phyloP scores from a whole-genome alignment of 805 yeast genomes.

The Metschnikowia matae region DNA sequence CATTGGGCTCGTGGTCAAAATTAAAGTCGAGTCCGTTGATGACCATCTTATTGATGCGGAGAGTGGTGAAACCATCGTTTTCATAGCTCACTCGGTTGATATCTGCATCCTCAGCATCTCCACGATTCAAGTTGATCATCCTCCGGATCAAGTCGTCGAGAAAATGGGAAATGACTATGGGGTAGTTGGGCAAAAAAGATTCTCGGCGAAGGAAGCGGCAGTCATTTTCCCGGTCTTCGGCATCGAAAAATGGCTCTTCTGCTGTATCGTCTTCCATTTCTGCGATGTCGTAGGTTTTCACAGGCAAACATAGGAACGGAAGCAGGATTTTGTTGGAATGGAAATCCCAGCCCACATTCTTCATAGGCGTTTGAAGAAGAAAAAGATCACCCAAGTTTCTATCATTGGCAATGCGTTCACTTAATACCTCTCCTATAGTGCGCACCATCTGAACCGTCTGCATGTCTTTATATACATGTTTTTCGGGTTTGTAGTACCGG shows the following conservation, averaged over 20 bases:
- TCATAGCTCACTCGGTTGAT: constrained; percentile 23
- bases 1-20: constrained; percentile 37
- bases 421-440: constrained; percentile 43
- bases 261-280: constrained; percentile 32
- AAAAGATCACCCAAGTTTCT: constrained; percentile 16
- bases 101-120: constrained; percentile 37
- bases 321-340: constrained; percentile 24
- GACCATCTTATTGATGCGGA: constrained; percentile 23
- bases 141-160: constrained; percentile 30
- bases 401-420: constrained; percentile 12
- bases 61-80: constrained; percentile 35
- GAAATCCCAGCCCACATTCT: constrained; percentile 29
- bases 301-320: constrained; percentile 34
- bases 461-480: constrained; percentile 53
- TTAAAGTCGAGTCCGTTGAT: constrained; percentile 34
- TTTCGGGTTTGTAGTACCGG: constrained; percentile 47
- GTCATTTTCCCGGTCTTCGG: constrained; percentile 16
- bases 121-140: constrained; percentile 34
- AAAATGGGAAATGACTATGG: constrained; percentile 30
- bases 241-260: constrained; percentile 22
- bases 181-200: constrained; percentile 16
- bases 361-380: constrained; percentile 16
- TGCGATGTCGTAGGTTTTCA: constrained; percentile 31
- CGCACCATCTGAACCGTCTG: constrained; percentile 56
- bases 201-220: constrained; percentile 14